Conservation (phyloP, 73 alveolate genomes). For the Blepharisma japonicum region DNA sequence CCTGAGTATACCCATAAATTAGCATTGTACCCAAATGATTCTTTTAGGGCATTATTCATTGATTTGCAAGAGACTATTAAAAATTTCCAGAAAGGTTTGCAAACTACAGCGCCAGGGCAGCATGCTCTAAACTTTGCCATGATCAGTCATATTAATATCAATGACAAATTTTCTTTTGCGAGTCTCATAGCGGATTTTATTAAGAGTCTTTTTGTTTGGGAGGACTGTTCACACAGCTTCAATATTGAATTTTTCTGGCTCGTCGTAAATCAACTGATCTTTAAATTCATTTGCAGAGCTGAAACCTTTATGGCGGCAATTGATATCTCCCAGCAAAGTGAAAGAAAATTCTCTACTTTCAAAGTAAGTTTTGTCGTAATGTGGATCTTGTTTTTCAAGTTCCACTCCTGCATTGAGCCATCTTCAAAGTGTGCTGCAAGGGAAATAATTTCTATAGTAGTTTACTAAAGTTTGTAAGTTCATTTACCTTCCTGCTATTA, state of each 20-base stretch:
- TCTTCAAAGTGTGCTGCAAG: too few relatives aligned
- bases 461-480: too few relatives aligned
- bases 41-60: constrained; percentile 65
- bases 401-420: too few relatives aligned
- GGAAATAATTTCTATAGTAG: too few relatives aligned
- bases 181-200: constrained; percentile 15
- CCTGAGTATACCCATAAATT: constrained; percentile 95
- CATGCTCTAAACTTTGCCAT: constrained; percentile 96
- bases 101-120: constrained; percentile 92
- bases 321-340: constrained; percentile 78
- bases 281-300: constrained; percentile 66
- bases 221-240: constrained; percentile 81
- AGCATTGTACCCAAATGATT: constrained; percentile 88
- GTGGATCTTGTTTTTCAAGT: too few relatives aligned
- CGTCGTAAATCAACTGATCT: constrained; percentile 52
- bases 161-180: constrained; percentile 88
- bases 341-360: constrained; percentile 72
- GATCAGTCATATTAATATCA: constrained; percentile 98
- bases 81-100: constrained; percentile 94
- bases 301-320: constrained; percentile 78
- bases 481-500: too few relatives aligned
- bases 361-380: too few relatives aligned
- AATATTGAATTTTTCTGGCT: constrained; percentile 89
- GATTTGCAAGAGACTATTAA: constrained; percentile 82
- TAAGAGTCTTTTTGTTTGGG: constrained; percentile 64